phyloP scores from a whole-genome alignment of 306 rosid genomes.

The Trifolium pratense region DNA sequence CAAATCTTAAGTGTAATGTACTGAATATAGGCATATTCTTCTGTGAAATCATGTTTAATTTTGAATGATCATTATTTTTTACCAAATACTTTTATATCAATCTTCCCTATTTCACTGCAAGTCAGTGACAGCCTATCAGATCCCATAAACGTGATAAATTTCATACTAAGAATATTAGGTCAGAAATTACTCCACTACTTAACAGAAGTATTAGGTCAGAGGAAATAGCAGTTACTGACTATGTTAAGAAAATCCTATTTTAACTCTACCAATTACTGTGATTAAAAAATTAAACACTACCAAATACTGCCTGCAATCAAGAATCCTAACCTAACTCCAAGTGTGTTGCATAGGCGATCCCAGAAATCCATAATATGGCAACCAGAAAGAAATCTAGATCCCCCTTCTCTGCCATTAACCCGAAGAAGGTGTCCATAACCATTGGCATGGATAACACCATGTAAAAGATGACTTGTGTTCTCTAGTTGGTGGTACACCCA shows the following conservation, averaged over 20 bases:
- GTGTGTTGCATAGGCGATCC: conserved; percentile 89
- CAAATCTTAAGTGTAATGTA: conserved; percentile 5
- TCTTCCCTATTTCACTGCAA: conserved; percentile 12
- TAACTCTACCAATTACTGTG: conserved; percentile 49
- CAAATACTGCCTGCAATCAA: conserved; percentile 13
- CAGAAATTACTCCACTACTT: conserved; percentile 26
- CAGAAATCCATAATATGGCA: conserved; percentile 91
- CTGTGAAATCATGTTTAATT: conserved; percentile 9
- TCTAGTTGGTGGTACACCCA: conserved; percentile 93
- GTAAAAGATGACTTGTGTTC: conserved; percentile 86
- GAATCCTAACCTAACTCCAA: conserved; percentile 78
- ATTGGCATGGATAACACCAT: conserved; percentile 93
- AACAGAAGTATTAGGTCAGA: background rate
- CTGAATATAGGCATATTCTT: conserved; percentile 21
- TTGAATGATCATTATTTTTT: conserved; percentile 4
- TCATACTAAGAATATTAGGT: conserved; percentile 6
- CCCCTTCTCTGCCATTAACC: conserved; percentile 97
- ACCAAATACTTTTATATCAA: conserved; percentile 1
- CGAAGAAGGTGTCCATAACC: conserved; percentile 97
- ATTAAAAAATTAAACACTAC: no score
- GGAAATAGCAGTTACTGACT: background rate
- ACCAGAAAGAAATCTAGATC: conserved; percentile 85
- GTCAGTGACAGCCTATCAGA: background rate
- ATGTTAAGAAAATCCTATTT: conserved; percentile 51
- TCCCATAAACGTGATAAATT: conserved; percentile 7